These are phyloP conservation scores for Coprinopsis strossmayeri DNA, from an alignment of 768 basidiomycete species.

Conservation along the genomic window DNA sequence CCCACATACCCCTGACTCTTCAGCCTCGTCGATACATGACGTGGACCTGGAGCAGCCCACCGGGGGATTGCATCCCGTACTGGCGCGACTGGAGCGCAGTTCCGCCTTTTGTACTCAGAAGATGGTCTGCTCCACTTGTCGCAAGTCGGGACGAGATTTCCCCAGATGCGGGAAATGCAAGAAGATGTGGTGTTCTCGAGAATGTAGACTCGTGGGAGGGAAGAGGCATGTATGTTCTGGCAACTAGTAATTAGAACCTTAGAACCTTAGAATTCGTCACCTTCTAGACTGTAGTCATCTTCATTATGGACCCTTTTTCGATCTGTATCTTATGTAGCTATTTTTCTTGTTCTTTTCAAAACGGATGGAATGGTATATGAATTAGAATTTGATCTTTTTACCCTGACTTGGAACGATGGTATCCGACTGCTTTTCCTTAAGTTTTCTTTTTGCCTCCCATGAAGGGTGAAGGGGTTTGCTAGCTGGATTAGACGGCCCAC, in stretches of 20 bases:
- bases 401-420: slow-evolving; percentile 64
- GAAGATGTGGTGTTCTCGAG: slow-evolving; percentile 58
- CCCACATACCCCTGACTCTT: slow-evolving; percentile 9
- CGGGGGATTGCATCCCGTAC: slow-evolving; percentile 35
- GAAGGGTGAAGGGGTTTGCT: slow-evolving; percentile 73
- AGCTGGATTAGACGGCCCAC: slow-evolving; percentile 6
- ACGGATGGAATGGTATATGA: background rate
- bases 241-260: too few relatives aligned
- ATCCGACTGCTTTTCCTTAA: slow-evolving; percentile 64
- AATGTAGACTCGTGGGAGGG: slow-evolving; percentile 48
- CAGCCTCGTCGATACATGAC: slow-evolving; percentile 14
- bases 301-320: too few relatives aligned
- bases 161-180: slow-evolving; percentile 57
- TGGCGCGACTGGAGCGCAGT: slow-evolving; percentile 42
- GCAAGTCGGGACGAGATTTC: slow-evolving; percentile 45
- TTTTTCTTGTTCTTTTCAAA: too few relatives aligned
- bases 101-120: slow-evolving; percentile 42
- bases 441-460: slow-evolving; percentile 89
- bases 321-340: too few relatives aligned
- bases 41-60: background rate
- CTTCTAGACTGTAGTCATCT: too few relatives aligned
- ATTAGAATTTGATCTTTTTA: slow-evolving; percentile 75
- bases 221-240: slow-evolving; percentile 42
- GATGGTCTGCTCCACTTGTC: slow-evolving; percentile 44
- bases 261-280: too few relatives aligned